These are phyloP conservation scores for Xerocomellus chrysenteron DNA, from an alignment of 768 basidiomycete genomes.

Conservation along the genomic window DNA sequence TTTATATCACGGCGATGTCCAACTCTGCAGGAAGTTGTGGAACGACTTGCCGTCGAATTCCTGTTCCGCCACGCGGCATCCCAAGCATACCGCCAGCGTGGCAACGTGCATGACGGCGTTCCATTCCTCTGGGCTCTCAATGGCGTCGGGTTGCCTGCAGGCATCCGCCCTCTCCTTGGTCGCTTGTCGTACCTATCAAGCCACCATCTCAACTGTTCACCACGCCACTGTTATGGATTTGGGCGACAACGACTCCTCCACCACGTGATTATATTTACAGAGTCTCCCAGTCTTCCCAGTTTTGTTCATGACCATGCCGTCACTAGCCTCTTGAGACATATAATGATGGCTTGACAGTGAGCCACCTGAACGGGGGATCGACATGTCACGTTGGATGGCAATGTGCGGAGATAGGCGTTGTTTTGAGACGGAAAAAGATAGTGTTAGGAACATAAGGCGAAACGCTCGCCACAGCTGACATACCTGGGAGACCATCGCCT, in stretches of 20 bases:
- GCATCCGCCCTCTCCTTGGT: not conserved
- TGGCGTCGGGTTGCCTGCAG: slow-evolving; percentile 15
- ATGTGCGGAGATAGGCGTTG: slow-evolving; percentile 21
- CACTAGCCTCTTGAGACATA: slow-evolving; percentile 1
- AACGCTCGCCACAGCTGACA: slow-evolving; percentile 11
- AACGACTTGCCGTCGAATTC: not conserved
- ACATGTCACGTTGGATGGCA: slow-evolving; percentile 18
- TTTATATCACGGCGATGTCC: not conserved
- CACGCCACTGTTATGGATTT: slow-evolving; percentile 11
- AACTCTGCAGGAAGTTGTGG: not conserved
- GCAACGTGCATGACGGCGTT: slow-evolving; percentile 12
- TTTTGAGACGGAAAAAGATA: slow-evolving; percentile 13
- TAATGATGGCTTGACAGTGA: slow-evolving; percentile 1
- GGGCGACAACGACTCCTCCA: not conserved
- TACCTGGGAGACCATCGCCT: not conserved
- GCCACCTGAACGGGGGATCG: slow-evolving; percentile 17
- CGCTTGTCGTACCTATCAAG: slow-evolving; percentile 17
- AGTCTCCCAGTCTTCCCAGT: slow-evolving; percentile 1
- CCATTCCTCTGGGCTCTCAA: slow-evolving; percentile 13
- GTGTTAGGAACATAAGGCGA: slow-evolving; percentile 17
- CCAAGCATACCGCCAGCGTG: slow-evolving; percentile 4
- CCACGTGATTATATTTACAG: slow-evolving; percentile 5
- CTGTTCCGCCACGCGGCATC: slow-evolving; percentile 15
- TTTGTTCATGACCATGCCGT: slow-evolving; percentile 18
- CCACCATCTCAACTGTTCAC: slow-evolving; percentile 7